These are phyloP conservation scores for Tardiomyces depauwii DNA, from an alignment of 1,139 yeast genomes.

Conservation along the genomic window DNA sequence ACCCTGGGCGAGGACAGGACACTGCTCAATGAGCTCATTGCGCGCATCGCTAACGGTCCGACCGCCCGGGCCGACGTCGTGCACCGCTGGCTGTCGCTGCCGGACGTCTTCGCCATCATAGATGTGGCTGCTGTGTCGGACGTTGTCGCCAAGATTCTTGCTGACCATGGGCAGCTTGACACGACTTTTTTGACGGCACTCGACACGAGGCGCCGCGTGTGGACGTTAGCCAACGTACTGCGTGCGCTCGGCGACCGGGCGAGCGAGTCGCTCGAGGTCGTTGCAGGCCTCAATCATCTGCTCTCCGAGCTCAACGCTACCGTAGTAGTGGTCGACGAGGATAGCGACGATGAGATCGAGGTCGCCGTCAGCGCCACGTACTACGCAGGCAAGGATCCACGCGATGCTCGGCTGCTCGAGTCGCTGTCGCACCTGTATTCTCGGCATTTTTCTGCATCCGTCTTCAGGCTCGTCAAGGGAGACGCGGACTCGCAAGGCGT, in stretches of 20 bases:
- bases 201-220: background rate
- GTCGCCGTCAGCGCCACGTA: background rate
- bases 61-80: background rate
- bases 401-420: background rate
- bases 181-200: background rate
- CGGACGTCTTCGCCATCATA: background rate
- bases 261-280: background rate
- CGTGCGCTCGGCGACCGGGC: background rate
- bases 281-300: background rate
- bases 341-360: background rate
- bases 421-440: conserved; percentile 2
- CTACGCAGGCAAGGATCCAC: background rate
- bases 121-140: background rate
- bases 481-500: conserved; percentile 3
- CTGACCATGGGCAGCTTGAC: background rate
- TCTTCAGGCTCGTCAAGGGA: conserved; percentile 4
- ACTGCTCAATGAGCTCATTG: background rate
- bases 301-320: background rate
- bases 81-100: background rate
- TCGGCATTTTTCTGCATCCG: conserved; percentile 5
- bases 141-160: background rate
- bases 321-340: background rate
- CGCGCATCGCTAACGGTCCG: background rate
- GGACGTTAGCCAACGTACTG: background rate
- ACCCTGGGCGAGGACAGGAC: background rate